Conservation (phyloP, 306 rosid genomes). For the Medicago lupulina region DNA sequence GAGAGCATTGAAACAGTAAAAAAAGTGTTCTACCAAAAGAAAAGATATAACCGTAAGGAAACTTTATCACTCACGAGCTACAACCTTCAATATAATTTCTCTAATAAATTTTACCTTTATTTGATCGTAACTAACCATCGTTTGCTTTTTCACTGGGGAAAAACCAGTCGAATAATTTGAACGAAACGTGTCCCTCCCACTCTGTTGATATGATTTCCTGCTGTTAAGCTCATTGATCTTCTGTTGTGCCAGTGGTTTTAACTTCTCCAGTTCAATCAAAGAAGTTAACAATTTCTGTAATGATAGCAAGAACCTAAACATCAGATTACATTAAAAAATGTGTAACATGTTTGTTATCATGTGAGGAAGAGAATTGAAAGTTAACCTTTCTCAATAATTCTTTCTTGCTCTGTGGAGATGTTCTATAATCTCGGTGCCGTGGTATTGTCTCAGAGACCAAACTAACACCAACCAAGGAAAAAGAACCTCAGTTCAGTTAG, state of each 20-base stretch:
- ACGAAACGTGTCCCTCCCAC: constrained; percentile 51
- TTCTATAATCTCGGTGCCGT: constrained; percentile 69
- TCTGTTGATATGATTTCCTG: constrained; percentile 50
- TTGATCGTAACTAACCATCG: constrained; percentile 39
- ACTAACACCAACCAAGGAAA: constrained; percentile 53
- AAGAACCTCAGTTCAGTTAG: constrained; percentile 6
- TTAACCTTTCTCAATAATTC: constrained; percentile 68
- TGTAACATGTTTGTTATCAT: neutral
- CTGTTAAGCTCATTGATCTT: constrained; percentile 71
- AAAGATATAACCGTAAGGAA: constrained; percentile 8
- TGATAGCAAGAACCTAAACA: constrained; percentile 34
- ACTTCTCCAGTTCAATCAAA: constrained; percentile 77
- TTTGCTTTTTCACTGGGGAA: constrained; percentile 59
- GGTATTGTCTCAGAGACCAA: constrained; percentile 92
- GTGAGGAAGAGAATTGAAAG: constrained; percentile 11
- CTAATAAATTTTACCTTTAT: constrained; percentile 56
- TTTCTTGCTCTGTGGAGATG: constrained; percentile 65
- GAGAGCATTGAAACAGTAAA: constrained; percentile 12
- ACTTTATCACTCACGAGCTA: constrained; percentile 7
- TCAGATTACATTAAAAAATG: constrained; percentile 32
- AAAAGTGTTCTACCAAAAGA: constrained; percentile 6
- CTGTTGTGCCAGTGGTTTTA: constrained; percentile 83
- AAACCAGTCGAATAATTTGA: constrained; percentile 53
- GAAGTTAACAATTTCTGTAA: constrained; percentile 68
- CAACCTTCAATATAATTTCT: constrained; percentile 14